Evolutionary conservation across 495 filamentous ascomycete genomes (phyloP).

Genomic region (Hapsidospora chrysogenum): DNA sequence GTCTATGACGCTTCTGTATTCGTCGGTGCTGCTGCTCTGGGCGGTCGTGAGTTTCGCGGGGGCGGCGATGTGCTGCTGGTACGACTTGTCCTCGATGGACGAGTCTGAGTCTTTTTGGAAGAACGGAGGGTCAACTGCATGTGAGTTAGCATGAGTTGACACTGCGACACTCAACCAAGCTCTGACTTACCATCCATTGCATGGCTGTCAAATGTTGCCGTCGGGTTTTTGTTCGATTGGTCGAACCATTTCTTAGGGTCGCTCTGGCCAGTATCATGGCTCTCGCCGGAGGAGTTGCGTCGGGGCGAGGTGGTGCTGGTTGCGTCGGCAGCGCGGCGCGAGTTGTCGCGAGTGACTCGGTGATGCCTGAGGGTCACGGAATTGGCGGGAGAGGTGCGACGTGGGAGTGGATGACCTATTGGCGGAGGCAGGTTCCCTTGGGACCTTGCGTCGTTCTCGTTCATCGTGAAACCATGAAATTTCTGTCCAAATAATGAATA

Average conservation of each 20-base stretch:
- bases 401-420: slow-evolving; percentile 15
- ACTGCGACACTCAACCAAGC: neutral
- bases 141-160: neutral
- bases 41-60: slow-evolving; percentile 9
- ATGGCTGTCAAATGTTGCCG: slow-evolving; percentile 10
- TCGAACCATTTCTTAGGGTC: slow-evolving; percentile 31
- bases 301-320: slow-evolving; percentile 8
- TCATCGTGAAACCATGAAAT: slow-evolving; percentile 9
- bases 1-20: slow-evolving; percentile 52
- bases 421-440: slow-evolving; percentile 12
- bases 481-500: too few relatives aligned
- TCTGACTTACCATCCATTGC: slow-evolving; percentile 17
- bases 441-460: slow-evolving; percentile 1
- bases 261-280: slow-evolving; percentile 19
- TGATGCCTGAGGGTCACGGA: slow-evolving; percentile 24
- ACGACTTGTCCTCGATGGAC: slow-evolving; percentile 18
- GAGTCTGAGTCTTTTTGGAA: slow-evolving; percentile 28
- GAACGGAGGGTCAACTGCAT: slow-evolving; percentile 35
- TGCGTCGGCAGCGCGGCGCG: slow-evolving; percentile 2
- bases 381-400: slow-evolving; percentile 18
- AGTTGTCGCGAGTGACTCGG: slow-evolving; percentile 19
- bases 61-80: slow-evolving; percentile 4
- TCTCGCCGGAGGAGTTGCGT: slow-evolving; percentile 23
- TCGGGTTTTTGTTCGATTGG: slow-evolving; percentile 23
- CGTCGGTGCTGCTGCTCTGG: slow-evolving; percentile 36